Base-by-base conservation (phyloP, 1,139 yeast species). In the Scheffersomyces quercinus region DNA sequence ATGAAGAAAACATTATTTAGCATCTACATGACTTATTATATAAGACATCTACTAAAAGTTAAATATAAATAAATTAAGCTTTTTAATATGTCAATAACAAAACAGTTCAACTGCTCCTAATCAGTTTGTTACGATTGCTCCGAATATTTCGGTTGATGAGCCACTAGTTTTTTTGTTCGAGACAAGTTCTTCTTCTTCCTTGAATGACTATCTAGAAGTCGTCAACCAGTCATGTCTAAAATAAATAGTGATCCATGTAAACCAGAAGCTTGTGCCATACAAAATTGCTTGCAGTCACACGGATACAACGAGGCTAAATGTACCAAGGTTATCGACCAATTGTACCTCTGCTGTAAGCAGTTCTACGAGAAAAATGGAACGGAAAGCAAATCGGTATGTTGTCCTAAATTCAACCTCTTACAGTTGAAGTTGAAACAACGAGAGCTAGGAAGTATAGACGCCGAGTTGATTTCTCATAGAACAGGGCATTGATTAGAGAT, bases 231-330 rank as follows among this genome's bases (percentile, higher is more conserved):
- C 26, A 31, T 31, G 35, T 31, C 35, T 14, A 13, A 8, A 10
- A 15, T 11, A 31, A 31, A 31, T 8, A 31, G 35, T n/a, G 35
- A 31, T 31, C 35, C 85, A 1, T 84, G 90, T 60, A 82, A 83
- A 54, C 73, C 84, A 2, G 73, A 81, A 51, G 90, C 90, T 6
- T 84, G 90, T 65, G 81, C 79, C 5, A 84, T 84, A 26, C 89
- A 84, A 59, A 75, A 83, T 65, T 85, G 91, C 54, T 62, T 85
- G 28, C 68, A 71, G 43, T 55, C 61, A 12, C 74, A 72, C 51
- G 76, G 77, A 29, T 84, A 79, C 59, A 72, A 83, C 56, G 91
- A 85, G 60, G 59, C 85, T 8, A 80, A 75, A 53, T 85, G 91
- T 58, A 72, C 85, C 7, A 68, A 70, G 45, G 61, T 73, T 15